Percentiles rank a stretch among this genome's conserved stretches.
These are phyloP conservation scores for Eucalyptus paniculata DNA, from an alignment of 345 rosid species.

Conservation along the genomic window DNA sequence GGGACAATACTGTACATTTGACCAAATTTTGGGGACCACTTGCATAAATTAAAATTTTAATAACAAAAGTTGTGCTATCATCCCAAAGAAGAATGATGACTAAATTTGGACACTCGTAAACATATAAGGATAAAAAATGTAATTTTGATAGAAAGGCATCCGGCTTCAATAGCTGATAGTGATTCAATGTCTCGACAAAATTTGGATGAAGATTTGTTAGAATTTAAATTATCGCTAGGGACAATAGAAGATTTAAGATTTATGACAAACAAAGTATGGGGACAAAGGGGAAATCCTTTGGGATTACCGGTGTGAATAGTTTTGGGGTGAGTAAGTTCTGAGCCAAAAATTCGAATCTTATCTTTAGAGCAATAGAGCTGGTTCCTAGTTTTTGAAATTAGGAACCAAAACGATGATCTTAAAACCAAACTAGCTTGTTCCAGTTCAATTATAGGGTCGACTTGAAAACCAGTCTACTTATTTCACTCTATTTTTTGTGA, in stretches of 20 bases:
- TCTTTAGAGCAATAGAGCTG: neutral
- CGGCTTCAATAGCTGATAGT: rapidly evolving
- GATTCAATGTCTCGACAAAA: neutral
- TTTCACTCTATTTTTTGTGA: neutral
- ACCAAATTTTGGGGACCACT: too few species aligned
- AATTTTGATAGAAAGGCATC: neutral
- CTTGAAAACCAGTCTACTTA: neutral
- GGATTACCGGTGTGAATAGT: neutral
- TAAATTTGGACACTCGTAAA: neutral
- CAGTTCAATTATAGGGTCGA: neutral
- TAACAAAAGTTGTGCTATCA: too few species aligned
- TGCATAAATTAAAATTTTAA: too few species aligned
- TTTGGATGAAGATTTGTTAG: neutral
- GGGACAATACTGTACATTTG: rapidly evolving
- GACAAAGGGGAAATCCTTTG: neutral
- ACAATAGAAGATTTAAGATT: too few species aligned
- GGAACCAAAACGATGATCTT: neutral
- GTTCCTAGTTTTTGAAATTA: neutral
- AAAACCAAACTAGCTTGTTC: rapidly evolving
- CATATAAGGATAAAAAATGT: neutral
- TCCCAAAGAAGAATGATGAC: neutral
- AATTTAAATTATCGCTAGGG: neutral
- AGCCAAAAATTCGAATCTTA: neutral
- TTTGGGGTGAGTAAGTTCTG: neutral
- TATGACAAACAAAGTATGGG: neutral